These are phyloP conservation scores for Blastomyces emzantsi DNA, from an alignment of 2,329 filamentous ascomycete genomes.

Conservation along the genomic window DNA sequence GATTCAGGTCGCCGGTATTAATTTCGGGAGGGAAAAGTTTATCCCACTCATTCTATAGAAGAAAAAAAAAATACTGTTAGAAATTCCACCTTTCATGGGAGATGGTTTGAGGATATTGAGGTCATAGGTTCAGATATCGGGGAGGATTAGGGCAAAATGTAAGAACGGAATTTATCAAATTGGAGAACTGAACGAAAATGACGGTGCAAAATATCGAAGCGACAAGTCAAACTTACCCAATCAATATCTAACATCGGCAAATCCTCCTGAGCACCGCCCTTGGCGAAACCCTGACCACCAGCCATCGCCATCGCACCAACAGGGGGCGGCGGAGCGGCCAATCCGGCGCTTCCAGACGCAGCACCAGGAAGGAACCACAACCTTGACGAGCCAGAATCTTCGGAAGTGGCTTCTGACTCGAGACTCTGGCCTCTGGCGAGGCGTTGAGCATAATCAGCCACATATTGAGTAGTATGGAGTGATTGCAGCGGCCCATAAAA, in stretches of 20 bases:
- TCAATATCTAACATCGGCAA: constrained; percentile 49
- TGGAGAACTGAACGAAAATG: background rate
- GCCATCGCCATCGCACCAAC: constrained; percentile 14
- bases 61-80: constrained; percentile 6
- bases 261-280: constrained; percentile 19
- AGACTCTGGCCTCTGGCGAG: constrained; percentile 11
- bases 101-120: background rate
- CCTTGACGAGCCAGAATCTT: constrained; percentile 13
- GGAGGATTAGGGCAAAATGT: background rate
- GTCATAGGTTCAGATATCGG: background rate
- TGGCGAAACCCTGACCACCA: constrained; percentile 14
- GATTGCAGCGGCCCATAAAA: background rate
- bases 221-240: constrained; percentile 46
- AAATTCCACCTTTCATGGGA: background rate
- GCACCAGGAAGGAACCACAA: constrained; percentile 17
- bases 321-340: constrained; percentile 9
- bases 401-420: constrained; percentile 14
- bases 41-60: constrained; percentile 27
- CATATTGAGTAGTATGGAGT: constrained; percentile 5
- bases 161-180: background rate
- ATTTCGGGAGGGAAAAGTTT: constrained; percentile 33
- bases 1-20: constrained; percentile 46
- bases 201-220: background rate
- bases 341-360: constrained; percentile 13
- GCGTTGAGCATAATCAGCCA: constrained; percentile 2